Conservation (phyloP, 1,284 basidiomycete genomes). For the Rhizoctonia solani region DNA sequence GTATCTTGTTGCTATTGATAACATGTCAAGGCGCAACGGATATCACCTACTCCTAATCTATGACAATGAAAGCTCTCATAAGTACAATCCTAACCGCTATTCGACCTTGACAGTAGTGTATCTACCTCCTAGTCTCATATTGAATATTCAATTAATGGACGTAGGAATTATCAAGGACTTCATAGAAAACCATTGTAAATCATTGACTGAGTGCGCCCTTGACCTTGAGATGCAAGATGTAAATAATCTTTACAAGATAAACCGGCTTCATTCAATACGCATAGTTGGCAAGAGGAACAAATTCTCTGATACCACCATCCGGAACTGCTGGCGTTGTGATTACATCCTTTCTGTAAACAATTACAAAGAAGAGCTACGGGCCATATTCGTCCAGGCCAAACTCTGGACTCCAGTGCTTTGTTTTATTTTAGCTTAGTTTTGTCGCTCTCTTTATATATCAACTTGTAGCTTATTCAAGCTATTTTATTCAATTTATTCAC, state of each 20-base stretch:
- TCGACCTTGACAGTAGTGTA: slow-evolving; percentile 8
- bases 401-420: too few relatives aligned
- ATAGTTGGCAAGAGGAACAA: slow-evolving; percentile 20
- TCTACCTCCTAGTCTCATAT: slow-evolving; percentile 21
- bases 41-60: slow-evolving; percentile 18
- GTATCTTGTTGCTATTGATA: not conserved
- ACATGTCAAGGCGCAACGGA: slow-evolving; percentile 2
- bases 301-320: slow-evolving; percentile 24
- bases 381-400: too few relatives aligned
- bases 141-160: slow-evolving; percentile 25
- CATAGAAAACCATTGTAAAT: slow-evolving; percentile 26
- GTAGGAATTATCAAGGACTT: slow-evolving; percentile 29
- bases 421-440: too few relatives aligned
- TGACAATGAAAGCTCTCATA: slow-evolving; percentile 23
- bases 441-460: too few relatives aligned
- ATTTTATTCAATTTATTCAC: too few relatives aligned
- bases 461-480: too few relatives aligned
- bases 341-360: too few relatives aligned
- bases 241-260: slow-evolving; percentile 33
- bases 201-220: not conserved
- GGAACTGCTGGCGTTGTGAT: slow-evolving; percentile 35
- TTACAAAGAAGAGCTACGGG: too few relatives aligned
- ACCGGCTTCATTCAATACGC: slow-evolving; percentile 33
- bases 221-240: not conserved
- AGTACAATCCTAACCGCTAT: not conserved